These are phyloP conservation scores for Coemansia sp. DNA, from an alignment of 192 early-diverging fungal genomes.

Conservation along the genomic window DNA sequence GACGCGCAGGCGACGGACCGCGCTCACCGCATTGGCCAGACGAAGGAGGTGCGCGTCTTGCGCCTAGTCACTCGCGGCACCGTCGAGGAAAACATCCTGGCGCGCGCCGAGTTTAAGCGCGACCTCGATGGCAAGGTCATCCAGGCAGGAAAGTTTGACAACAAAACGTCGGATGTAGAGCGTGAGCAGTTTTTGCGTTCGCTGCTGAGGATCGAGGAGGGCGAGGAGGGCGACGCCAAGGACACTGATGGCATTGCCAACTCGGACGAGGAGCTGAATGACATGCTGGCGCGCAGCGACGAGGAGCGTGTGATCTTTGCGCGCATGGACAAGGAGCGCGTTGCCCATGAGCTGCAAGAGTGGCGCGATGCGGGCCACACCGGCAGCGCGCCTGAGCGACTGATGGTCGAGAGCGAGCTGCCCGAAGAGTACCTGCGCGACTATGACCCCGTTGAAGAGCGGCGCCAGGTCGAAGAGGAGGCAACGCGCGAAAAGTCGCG, in stretches of 20 bases:
- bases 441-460: constrained; percentile 54
- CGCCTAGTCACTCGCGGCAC: constrained; percentile 87
- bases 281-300: constrained; percentile 84
- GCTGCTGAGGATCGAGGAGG: constrained; percentile 76
- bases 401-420: constrained; percentile 83
- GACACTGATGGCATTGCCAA: constrained; percentile 64
- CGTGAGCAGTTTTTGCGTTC: constrained; percentile 86
- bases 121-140: constrained; percentile 98
- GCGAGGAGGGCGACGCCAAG: constrained; percentile 66
- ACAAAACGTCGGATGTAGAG: constrained; percentile 90
- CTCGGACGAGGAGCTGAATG: constrained; percentile 89
- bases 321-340: constrained; percentile 72
- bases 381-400: constrained; percentile 65
- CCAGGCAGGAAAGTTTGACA: constrained; percentile 99
- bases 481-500: constrained; percentile 74
- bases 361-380: constrained; percentile 59
- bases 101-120: constrained; percentile 90
- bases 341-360: constrained; percentile 48
- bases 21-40: constrained; percentile 99
- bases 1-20: constrained; percentile 99
- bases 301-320: constrained; percentile 65
- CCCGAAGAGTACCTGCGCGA: constrained; percentile 76
- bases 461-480: constrained; percentile 51
- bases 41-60: constrained; percentile 94
- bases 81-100: constrained; percentile 92